Percentiles rank a stretch among this genome's conserved stretches.
Evolutionary conservation across 1,284 basidiomycete species (phyloP).

Genomic region (Caloboletus firmus): DNA sequence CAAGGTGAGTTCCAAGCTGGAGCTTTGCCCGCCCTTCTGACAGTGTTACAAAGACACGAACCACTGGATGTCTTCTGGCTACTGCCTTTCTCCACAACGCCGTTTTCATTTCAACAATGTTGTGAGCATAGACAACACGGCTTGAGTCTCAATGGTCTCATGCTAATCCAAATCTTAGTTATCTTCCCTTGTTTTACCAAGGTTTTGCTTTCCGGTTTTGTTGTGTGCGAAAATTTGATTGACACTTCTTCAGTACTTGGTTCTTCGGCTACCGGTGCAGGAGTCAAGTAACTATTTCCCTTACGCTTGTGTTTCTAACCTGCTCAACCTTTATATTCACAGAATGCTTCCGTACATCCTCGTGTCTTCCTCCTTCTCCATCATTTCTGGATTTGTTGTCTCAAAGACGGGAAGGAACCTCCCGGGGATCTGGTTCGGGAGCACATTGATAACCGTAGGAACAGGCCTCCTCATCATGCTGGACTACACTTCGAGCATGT

Average conservation of each 20-base stretch:
- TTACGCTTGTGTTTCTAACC: not conserved
- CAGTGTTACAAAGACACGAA: conserved; percentile 55
- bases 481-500: conserved; percentile 47
- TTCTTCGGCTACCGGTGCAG: conserved; percentile 14
- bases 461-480: conserved; percentile 62
- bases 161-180: conserved; percentile 8
- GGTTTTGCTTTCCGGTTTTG: conserved; percentile 1
- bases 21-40: not conserved
- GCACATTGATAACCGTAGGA: conserved; percentile 57
- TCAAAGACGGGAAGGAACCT: conserved; percentile 61
- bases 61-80: conserved; percentile 64
- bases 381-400: conserved; percentile 59
- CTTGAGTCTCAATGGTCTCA: conserved; percentile 11
- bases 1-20: conserved; percentile 43
- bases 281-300: conserved; percentile 11
- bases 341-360: conserved; percentile 77
- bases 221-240: not conserved
- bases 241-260: conserved; percentile 9
- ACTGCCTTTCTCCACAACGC: conserved; percentile 65
- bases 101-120: conserved; percentile 53
- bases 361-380: conserved; percentile 55
- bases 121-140: conserved; percentile 10
- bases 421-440: conserved; percentile 59
- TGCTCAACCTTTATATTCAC: not conserved
- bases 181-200: conserved; percentile 26